Conservation (phyloP, 148 eudicot genomes). For the Tetragonia tetragonoides region DNA sequence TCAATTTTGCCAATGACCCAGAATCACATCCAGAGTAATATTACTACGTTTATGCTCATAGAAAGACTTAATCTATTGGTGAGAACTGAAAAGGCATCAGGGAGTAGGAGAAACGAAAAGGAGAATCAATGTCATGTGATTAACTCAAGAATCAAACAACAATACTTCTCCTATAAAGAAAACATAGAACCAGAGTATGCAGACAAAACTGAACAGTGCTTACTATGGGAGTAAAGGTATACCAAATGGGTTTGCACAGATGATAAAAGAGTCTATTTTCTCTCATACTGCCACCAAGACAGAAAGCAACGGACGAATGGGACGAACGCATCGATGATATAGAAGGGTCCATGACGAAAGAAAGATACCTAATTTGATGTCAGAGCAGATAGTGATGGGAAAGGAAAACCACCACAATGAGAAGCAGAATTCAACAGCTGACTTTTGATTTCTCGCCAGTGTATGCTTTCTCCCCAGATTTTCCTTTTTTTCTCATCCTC, state of each 20-base stretch:
- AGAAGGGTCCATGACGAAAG: not conserved
- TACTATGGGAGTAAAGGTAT: not conserved
- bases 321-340: too few relatives aligned
- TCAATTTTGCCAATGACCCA: too few relatives aligned
- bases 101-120: too few relatives aligned
- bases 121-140: not conserved
- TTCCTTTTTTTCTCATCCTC: too few relatives aligned
- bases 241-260: not conserved
- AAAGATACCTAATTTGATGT: not conserved
- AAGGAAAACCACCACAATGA: not conserved
- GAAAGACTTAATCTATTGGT: too few relatives aligned
- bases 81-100: too few relatives aligned
- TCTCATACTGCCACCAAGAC: not conserved
- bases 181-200: too few relatives aligned
- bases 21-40: too few relatives aligned
- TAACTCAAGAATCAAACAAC: not conserved
- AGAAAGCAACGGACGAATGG: too few relatives aligned
- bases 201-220: not conserved
- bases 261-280: not conserved
- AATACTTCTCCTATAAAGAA: not conserved
- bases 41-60: too few relatives aligned
- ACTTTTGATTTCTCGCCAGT: not conserved
- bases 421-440: not conserved
- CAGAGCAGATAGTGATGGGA: not conserved
- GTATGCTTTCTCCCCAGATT: not conserved